A percentile compares a stretch with the other conserved stretches of the same genome.
Evolutionary conservation across 1,284 basidiomycete species (phyloP).

Genomic region (Ceratobasidium sp.): DNA sequence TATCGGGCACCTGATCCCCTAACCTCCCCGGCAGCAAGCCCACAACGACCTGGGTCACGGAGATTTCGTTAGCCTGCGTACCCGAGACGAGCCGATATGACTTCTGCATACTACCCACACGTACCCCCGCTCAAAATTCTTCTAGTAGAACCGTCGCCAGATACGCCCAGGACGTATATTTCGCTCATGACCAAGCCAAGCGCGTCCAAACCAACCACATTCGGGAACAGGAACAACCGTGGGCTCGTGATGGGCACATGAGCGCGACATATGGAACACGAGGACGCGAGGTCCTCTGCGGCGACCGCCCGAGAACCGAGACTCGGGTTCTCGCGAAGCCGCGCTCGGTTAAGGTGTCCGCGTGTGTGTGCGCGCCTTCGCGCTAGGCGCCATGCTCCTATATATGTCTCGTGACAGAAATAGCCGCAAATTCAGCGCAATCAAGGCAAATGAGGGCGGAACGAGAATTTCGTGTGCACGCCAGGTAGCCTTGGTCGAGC

Average conservation of each 20-base stretch:
- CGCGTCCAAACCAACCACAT: neutral
- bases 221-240: neutral
- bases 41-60: neutral
- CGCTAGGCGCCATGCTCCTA: slow-evolving; percentile 4
- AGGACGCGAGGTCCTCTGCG: neutral
- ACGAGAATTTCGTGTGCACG: neutral
- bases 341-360: slow-evolving; percentile 24
- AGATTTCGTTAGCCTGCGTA: slow-evolving; percentile 22
- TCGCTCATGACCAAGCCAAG: neutral
- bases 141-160: neutral
- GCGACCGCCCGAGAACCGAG: slow-evolving; percentile 6
- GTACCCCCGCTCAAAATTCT: neutral
- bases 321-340: slow-evolving; percentile 30
- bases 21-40: neutral
- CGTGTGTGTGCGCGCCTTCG: neutral
- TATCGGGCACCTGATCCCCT: neutral
- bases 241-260: neutral
- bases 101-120: slow-evolving; percentile 7
- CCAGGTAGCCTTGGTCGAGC: neutral
- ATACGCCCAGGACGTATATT: neutral
- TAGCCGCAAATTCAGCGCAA: neutral
- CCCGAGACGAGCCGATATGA: slow-evolving; percentile 24
- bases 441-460: neutral
- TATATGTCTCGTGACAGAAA: neutral
- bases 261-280: slow-evolving; percentile 3